Evolutionary conservation across 495 filamentous ascomycete genomes (phyloP).

Genomic region (Tuber indicum): DNA sequence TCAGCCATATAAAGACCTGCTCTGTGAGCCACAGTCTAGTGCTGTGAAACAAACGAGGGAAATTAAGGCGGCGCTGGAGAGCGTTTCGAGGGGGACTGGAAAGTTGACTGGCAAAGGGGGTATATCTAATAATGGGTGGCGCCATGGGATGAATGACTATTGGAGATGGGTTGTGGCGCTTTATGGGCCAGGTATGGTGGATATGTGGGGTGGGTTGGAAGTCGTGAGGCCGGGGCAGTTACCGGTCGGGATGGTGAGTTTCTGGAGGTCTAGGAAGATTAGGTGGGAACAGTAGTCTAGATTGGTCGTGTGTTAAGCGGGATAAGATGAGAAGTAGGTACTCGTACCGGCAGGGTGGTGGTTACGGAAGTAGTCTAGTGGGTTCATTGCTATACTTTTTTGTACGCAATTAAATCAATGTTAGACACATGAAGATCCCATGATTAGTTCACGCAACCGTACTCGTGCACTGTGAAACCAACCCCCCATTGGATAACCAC

Average conservation of each 20-base stretch:
- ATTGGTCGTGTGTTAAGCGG: not conserved
- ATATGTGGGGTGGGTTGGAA: constrained; percentile 56
- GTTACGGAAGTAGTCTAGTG: not conserved
- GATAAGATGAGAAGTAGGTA: not conserved
- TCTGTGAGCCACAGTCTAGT: not conserved
- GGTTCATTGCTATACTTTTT: not conserved
- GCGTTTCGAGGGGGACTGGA: not conserved
- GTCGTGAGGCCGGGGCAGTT: constrained; percentile 57
- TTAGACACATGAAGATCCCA: not conserved
- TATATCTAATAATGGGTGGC: constrained; percentile 7
- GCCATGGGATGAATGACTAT: constrained; percentile 44
- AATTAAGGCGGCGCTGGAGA: constrained; percentile 11
- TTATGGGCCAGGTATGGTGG: constrained; percentile 55
- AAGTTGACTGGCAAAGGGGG: constrained; percentile 1
- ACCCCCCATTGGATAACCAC: not conserved
- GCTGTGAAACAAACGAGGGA: constrained; percentile 9
- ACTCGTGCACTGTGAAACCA: not conserved
- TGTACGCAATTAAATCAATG: not conserved
- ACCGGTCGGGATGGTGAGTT: constrained; percentile 60
- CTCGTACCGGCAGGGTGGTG: not conserved
- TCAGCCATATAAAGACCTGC: not conserved
- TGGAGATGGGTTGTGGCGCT: constrained; percentile 58
- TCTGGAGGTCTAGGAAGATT: constrained; percentile 54
- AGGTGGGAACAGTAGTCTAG: constrained; percentile 50
- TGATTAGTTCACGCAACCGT: not conserved